Conservation (phyloP, 2,329 filamentous ascomycete genomes). For the Phaeophleospora eucalypticola region DNA sequence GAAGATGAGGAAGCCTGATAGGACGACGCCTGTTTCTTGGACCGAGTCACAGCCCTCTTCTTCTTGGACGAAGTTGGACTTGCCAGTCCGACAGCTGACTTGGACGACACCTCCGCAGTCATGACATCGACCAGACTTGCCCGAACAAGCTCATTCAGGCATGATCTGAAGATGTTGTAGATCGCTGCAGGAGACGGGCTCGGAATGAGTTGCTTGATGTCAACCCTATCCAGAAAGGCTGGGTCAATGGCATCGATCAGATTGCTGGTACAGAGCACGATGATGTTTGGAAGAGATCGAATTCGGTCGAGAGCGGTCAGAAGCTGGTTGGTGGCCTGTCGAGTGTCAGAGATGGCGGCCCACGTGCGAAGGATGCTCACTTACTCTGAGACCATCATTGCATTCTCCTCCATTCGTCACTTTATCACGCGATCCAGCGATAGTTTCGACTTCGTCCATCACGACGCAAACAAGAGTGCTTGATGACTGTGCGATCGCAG, state of each 20-base stretch:
- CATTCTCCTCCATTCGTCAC: slow-evolving; percentile 40
- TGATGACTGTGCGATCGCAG: slow-evolving; percentile 36
- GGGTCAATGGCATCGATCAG: slow-evolving; percentile 42
- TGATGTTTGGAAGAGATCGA: slow-evolving; percentile 40
- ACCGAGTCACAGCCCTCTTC: background rate
- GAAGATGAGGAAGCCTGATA: background rate
- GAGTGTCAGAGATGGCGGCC: background rate
- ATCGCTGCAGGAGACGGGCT: slow-evolving; percentile 37
- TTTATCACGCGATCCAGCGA: slow-evolving; percentile 44
- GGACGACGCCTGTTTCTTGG: slow-evolving; percentile 2
- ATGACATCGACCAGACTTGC: slow-evolving; percentile 34
- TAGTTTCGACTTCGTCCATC: slow-evolving; percentile 50
- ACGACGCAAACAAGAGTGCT: slow-evolving; percentile 43
- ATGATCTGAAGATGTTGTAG: slow-evolving; percentile 49
- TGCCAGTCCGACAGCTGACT: background rate
- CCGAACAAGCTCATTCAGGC: slow-evolving; percentile 43
- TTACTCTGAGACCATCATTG: slow-evolving; percentile 40
- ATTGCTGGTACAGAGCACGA: slow-evolving; percentile 51
- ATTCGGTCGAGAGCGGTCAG: slow-evolving; percentile 47
- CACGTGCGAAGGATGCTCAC: background rate
- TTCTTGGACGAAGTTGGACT: slow-evolving; percentile 1
- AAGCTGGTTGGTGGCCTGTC: slow-evolving; percentile 45
- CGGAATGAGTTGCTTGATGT: slow-evolving; percentile 45
- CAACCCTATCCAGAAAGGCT: slow-evolving; percentile 49
- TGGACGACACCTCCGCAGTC: background rate